phyloP scores from a whole-genome alignment of 192 early-diverging fungal genomes.

The Jimgerdemannia flammicorona region DNA sequence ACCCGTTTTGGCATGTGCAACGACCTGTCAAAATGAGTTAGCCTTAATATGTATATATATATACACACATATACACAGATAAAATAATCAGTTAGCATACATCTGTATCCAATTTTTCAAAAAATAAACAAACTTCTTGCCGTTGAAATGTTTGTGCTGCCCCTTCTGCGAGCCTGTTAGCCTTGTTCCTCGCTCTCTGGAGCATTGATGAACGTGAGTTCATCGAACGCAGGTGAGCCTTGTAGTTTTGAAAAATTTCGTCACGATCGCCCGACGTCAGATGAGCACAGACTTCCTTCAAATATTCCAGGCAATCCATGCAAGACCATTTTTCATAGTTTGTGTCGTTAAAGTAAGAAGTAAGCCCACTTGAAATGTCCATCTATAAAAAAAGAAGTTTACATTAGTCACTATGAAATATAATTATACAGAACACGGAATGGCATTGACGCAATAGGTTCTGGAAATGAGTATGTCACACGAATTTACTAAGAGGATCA shows the following conservation, averaged over 20 bases:
- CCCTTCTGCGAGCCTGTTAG: constrained; percentile 7
- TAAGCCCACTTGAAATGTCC: constrained; percentile 20
- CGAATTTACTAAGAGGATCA: constrained; percentile 23
- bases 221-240: constrained; percentile 7
- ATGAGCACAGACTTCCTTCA: constrained; percentile 14
- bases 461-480: constrained; percentile 10
- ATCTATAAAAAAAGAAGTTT: constrained; percentile 14
- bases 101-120: constrained; percentile 12
- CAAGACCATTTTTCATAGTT: constrained; percentile 13
- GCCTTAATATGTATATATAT: not conserved
- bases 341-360: constrained; percentile 19
- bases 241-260: constrained; percentile 16
- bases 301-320: constrained; percentile 13
- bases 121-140: constrained; percentile 17
- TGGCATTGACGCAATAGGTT: constrained; percentile 18
- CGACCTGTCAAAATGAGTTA: not conserved
- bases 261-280: constrained; percentile 15
- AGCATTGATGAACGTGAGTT: constrained; percentile 8
- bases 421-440: constrained; percentile 10
- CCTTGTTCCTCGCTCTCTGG: constrained; percentile 13
- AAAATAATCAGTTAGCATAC: constrained; percentile 14
- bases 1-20: not conserved
- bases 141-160: constrained; percentile 15
- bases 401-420: not conserved
- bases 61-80: constrained; percentile 1